These are phyloP conservation scores for Tolypocladium amazonense DNA, from an alignment of 2,329 filamentous ascomycete species.

Conservation along the genomic window DNA sequence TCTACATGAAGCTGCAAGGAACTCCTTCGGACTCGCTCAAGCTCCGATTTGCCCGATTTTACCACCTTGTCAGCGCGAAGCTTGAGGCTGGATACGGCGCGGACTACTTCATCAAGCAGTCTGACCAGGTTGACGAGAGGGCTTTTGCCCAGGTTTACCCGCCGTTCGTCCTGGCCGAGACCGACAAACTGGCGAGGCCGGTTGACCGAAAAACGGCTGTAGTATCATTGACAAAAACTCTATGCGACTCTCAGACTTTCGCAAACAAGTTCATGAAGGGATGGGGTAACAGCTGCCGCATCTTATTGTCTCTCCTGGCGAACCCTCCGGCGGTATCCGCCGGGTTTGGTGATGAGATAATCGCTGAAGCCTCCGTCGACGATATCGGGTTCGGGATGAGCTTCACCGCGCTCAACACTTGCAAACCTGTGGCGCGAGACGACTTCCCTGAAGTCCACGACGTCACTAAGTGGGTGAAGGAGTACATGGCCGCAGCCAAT, in stretches of 20 bases:
- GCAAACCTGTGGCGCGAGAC: constrained; percentile 63
- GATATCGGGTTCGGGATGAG: constrained; percentile 91
- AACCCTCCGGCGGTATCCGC: constrained; percentile 65
- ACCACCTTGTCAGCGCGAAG: constrained; percentile 77
- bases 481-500: constrained; percentile 70
- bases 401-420: constrained; percentile 88
- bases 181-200: constrained; percentile 77
- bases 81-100: constrained; percentile 74
- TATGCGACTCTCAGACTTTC: constrained; percentile 79
- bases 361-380: constrained; percentile 84
- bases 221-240: constrained; percentile 83
- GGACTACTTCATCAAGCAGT: constrained; percentile 80
- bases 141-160: constrained; percentile 82
- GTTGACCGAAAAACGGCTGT: constrained; percentile 90
- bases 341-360: constrained; percentile 60
- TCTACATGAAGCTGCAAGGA: constrained; percentile 68
- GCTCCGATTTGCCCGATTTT: constrained; percentile 83
- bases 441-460: constrained; percentile 79
- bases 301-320: constrained; percentile 78
- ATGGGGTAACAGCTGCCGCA: constrained; percentile 83
- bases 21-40: constrained; percentile 67
- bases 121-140: constrained; percentile 69
- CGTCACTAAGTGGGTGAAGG: constrained; percentile 74
- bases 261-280: constrained; percentile 74
- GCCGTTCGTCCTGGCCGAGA: constrained; percentile 76